Evolutionary conservation across 257 asterid species (phyloP), one percentile per base, ranked within the genome.

Genomic region (Nicotiana benthamiana): DNA sequence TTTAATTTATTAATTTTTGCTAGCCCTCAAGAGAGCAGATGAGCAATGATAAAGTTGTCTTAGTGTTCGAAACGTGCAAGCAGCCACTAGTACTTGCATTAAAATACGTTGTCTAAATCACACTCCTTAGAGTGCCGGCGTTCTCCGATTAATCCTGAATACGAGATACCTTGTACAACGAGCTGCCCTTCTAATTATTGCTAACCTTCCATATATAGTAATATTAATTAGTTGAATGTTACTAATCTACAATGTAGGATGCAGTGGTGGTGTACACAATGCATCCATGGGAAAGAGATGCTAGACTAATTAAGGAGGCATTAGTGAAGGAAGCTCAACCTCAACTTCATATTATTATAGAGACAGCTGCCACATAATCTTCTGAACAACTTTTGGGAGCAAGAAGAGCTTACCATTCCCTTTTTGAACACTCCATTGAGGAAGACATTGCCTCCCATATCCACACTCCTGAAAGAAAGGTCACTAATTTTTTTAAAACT

Each of bases 211-310:
- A 34, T n/a, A n/a, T n/a, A n/a, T 34, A 34, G 43, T 34, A 34
- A 6, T 34, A 34, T 34, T 6, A 34, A n/a, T n/a, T n/a, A n/a
- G n/a, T n/a, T n/a, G n/a, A n/a, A n/a, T n/a, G n/a, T n/a, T n/a
- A n/a, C n/a, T n/a, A n/a, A 16, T 54, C 5, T 54, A 54, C 18
- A 57, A 6, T n/a, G 76, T 28, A 92, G 98, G 94, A 94, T 5
- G 97, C 94, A 7, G 91, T 91, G 34, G 92, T 92, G 82, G 83
- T 91, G 0, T 92, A 96, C 90, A 88, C 93, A 0, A 90, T 92
- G 97, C 97, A 94, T 80, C 97, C 97, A 0, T 92, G 97, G 97
- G 98, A 94, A 84, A 90, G 98, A 84, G 97, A 94, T 75, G 93
- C 94, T 0, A 88, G 97, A 3, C 61, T 94, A 62, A 12, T 90